These are phyloP conservation scores for Penicillium italicum DNA, from an alignment of 2,329 filamentous ascomycete genomes.

Conservation along the genomic window DNA sequence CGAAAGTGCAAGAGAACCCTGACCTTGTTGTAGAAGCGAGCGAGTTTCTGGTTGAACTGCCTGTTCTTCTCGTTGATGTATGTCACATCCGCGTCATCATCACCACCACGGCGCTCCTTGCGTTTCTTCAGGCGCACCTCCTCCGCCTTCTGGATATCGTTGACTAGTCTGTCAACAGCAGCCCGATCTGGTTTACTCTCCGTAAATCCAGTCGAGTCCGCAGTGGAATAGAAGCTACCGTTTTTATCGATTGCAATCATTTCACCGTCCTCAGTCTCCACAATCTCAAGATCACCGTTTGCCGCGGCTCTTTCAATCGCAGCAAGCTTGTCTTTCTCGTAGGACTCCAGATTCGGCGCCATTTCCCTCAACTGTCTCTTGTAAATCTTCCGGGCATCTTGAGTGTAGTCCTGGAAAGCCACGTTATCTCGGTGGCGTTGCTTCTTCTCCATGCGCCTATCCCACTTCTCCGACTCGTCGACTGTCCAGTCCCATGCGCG, in stretches of 20 bases:
- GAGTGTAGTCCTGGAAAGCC: slow-evolving; percentile 82
- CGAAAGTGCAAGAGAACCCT: slow-evolving; percentile 16
- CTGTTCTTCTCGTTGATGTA: slow-evolving; percentile 99
- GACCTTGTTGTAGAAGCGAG: slow-evolving; percentile 91
- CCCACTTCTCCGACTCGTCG: slow-evolving; percentile 92
- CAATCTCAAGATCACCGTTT: slow-evolving; percentile 81
- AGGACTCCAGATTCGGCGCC: slow-evolving; percentile 73
- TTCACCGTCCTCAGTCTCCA: slow-evolving; percentile 93
- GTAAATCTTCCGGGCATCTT: slow-evolving; percentile 88
- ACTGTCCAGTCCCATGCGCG: slow-evolving; percentile 98
- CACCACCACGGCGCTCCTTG: slow-evolving; percentile 72
- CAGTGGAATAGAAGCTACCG: slow-evolving; percentile 85
- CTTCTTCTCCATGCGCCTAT: slow-evolving; percentile 84
- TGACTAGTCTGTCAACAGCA: slow-evolving; percentile 81
- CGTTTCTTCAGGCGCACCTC: slow-evolving; percentile 82
- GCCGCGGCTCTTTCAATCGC: slow-evolving; percentile 81
- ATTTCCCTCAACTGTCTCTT: slow-evolving; percentile 82
- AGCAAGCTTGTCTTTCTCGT: slow-evolving; percentile 79
- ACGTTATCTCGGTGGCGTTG: slow-evolving; percentile 75
- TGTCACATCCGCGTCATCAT: slow-evolving; percentile 86
- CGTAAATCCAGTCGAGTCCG: slow-evolving; percentile 74
- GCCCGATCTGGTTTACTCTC: slow-evolving; percentile 84
- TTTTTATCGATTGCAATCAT: slow-evolving; percentile 90
- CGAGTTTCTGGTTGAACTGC: slow-evolving; percentile 97
- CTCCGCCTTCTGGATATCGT: slow-evolving; percentile 83